Conservation (phyloP, 2,329 filamentous ascomycete species). For the Chaetomium sp. region DNA sequence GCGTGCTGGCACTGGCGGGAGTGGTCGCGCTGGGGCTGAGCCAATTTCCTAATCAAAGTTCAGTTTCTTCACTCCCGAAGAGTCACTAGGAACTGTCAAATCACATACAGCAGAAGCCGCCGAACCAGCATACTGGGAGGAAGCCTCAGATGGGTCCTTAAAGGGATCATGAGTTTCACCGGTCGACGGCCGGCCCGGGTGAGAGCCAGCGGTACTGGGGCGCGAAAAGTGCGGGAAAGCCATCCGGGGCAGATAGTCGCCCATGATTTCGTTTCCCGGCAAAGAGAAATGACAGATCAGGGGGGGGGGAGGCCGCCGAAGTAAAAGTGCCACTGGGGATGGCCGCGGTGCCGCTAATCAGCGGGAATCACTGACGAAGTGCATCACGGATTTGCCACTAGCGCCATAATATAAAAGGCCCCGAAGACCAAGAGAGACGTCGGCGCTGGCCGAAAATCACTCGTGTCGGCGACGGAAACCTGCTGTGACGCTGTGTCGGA, state of each 20-base stretch:
- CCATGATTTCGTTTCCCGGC: too few species aligned
- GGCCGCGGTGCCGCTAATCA: not conserved
- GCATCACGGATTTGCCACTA: not conserved
- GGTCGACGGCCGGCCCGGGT: conserved; percentile 1
- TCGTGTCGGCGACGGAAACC: not conserved
- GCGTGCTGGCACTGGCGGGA: not conserved
- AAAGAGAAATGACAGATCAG: too few species aligned
- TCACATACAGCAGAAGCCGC: conserved; percentile 10
- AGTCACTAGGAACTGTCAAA: not conserved
- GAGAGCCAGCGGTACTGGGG: conserved; percentile 11
- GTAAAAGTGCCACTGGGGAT: too few species aligned
- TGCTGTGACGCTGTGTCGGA: conserved; percentile 10
- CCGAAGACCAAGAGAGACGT: not conserved
- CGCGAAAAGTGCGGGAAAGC: conserved; percentile 2
- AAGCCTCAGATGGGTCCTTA: conserved; percentile 14
- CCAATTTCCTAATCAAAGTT: conserved; percentile 4
- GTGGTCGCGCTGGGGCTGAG: conserved; percentile 5
- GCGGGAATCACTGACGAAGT: not conserved
- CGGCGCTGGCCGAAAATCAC: not conserved
- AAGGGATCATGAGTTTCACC: conserved; percentile 18
- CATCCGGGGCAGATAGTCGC: conserved; percentile 4
- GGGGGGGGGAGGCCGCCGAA: too few species aligned
- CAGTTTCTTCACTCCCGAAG: not conserved
- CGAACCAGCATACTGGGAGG: conserved; percentile 7
- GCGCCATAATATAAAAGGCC: conserved; percentile 2